phyloP scores from a whole-genome alignment of 148 eudicot genomes.

The Rhododendron griersonianum region DNA sequence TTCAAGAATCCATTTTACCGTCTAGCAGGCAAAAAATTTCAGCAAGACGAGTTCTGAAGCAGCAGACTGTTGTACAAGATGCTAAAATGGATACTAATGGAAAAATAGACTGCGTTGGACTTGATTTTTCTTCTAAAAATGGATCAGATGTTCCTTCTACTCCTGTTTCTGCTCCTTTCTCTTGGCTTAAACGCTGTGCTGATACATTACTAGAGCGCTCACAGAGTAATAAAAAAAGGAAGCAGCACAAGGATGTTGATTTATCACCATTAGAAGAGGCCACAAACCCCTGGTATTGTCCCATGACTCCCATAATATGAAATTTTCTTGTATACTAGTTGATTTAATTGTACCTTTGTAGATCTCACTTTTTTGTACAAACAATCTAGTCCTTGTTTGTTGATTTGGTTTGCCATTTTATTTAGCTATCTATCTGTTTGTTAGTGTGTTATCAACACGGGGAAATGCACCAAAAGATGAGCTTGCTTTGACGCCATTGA shows the following conservation, averaged over 20 bases:
- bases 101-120: constrained; percentile 18
- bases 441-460: constrained; percentile 12
- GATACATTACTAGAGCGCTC: constrained; percentile 39
- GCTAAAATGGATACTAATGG: constrained; percentile 23
- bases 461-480: constrained; percentile 18
- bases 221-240: constrained; percentile 51
- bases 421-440: not conserved
- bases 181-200: constrained; percentile 73
- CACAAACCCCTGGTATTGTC: constrained; percentile 19
- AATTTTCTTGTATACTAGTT: not conserved
- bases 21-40: constrained; percentile 19
- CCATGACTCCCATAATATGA: not conserved
- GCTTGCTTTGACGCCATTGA: constrained; percentile 12
- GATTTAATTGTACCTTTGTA: not conserved
- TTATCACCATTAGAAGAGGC: constrained; percentile 14
- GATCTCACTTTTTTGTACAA: not conserved
- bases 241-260: constrained; percentile 33
- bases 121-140: constrained; percentile 15
- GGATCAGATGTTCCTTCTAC: constrained; percentile 37
- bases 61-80: constrained; percentile 16
- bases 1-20: constrained; percentile 26
- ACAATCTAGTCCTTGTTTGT: not conserved
- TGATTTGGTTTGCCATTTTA: not conserved
- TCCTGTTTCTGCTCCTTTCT: constrained; percentile 51
- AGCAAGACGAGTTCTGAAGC: constrained; percentile 32